These are phyloP conservation scores for Parachlorella kessleri DNA, from an alignment of 139 green algal genomes.

Conservation along the genomic window DNA sequence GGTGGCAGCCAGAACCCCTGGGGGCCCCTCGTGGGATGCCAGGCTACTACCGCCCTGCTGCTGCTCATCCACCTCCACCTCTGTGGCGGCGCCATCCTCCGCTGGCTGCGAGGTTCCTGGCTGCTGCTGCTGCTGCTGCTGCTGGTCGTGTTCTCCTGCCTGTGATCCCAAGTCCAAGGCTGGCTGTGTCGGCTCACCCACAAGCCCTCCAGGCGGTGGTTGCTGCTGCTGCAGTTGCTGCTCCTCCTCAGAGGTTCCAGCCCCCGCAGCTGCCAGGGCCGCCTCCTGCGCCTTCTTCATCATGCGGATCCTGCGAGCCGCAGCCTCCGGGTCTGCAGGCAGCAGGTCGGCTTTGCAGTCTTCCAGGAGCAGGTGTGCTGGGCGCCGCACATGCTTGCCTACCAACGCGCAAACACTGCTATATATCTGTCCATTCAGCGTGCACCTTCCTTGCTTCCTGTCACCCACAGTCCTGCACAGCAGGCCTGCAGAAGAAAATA, in stretches of 20 bases:
- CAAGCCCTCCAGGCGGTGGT: too few species aligned
- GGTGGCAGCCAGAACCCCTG: constrained; percentile 3
- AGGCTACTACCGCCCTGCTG: too few species aligned
- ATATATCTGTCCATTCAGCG: too few species aligned
- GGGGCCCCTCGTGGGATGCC: neutral
- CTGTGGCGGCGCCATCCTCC: neutral
- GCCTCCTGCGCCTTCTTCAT: constrained; percentile 6
- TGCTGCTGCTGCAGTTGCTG: constrained; percentile 26
- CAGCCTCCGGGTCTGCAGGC: constrained; percentile 13
- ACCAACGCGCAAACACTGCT: too few species aligned
- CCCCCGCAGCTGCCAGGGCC: neutral
- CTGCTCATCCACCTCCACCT: neutral
- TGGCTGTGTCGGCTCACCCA: constrained; percentile 14
- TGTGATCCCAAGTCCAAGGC: constrained; percentile 4
- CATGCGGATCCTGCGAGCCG: neutral
- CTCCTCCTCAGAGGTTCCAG: neutral
- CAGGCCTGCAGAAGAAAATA: too few species aligned
- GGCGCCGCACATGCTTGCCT: too few species aligned
- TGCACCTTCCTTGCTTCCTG: too few species aligned
- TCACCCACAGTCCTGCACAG: too few species aligned
- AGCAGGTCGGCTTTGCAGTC: too few species aligned
- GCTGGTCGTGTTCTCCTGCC: neutral
- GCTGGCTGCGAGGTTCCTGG: neutral
- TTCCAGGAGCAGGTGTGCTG: too few species aligned
- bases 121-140: constrained; percentile 6